Conservation (phyloP, 257 asterid genomes). For the Capsicum baccatum region DNA sequence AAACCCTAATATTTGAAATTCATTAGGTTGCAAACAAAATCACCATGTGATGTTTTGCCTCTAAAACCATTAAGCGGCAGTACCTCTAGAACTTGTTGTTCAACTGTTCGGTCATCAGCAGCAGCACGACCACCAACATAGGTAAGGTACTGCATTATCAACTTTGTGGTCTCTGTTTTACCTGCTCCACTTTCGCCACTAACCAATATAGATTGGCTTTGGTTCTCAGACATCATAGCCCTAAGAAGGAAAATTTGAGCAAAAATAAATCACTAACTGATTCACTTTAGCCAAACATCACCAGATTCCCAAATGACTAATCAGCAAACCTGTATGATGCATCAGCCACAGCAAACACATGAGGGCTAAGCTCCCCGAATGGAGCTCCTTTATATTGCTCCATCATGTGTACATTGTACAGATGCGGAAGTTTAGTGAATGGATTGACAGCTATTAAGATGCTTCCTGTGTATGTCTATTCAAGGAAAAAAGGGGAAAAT, state of each 20-base stretch:
- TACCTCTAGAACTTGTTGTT: slow-evolving; percentile 98
- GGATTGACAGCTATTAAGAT: slow-evolving; percentile 96
- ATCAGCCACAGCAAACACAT: slow-evolving; percentile 99
- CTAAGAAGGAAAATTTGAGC: slow-evolving; percentile 52
- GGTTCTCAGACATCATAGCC: slow-evolving; percentile 88
- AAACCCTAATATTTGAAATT: not conserved
- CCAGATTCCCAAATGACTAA: slow-evolving; percentile 21
- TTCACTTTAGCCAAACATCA: slow-evolving; percentile 8
- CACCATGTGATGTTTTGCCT: not conserved
- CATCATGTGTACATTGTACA: slow-evolving; percentile 93
- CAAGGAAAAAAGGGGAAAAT: slow-evolving; percentile 35
- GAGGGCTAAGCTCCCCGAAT: slow-evolving; percentile 99
- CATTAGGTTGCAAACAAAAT: not conserved
- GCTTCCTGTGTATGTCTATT: slow-evolving; percentile 96
- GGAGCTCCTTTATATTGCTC: slow-evolving; percentile 97
- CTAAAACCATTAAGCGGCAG: slow-evolving; percentile 28
- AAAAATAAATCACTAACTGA: slow-evolving; percentile 22
- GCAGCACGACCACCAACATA: slow-evolving; percentile 97
- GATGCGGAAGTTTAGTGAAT: slow-evolving; percentile 96
- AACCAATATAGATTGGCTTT: slow-evolving; percentile 95
- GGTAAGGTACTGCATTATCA: slow-evolving; percentile 97
- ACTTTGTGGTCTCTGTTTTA: slow-evolving; percentile 95
- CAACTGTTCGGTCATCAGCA: slow-evolving; percentile 84
- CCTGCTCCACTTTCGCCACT: slow-evolving; percentile 99
- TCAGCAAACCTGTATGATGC: slow-evolving; percentile 88